Base-by-base conservation (phyloP, 352 stramenopile species). In the Thalassiosira livingstoniorum region DNA sequence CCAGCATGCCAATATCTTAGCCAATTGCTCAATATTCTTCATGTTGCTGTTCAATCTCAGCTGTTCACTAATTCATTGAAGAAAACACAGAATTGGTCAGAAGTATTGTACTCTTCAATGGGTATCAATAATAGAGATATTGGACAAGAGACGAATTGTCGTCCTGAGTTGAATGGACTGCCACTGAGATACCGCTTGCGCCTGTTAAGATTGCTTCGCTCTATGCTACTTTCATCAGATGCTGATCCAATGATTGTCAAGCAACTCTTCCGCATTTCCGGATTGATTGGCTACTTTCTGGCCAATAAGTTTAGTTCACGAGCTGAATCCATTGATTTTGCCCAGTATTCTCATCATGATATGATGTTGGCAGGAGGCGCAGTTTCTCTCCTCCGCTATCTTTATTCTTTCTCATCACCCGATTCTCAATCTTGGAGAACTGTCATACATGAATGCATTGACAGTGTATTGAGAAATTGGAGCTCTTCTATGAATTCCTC, bases 351-450 rank as follows among this genome's bases (percentile, higher is more conserved):
- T 29, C 13, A 55, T 66, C 63, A 83, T 66, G 51, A 64, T 34
- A 37, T 81, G 10, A 31, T 35, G 51, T n/a, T 82, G 37, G 65
- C 42, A 55, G 54, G 69, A 66, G 58, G 45, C 75, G 79, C 75
- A 35, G 74, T 94, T 43, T 89, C 91, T 11, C 67, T 92, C 37
- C 74, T 95, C 51, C 86, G 91, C 43, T 79, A 82, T 27, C 71
- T 95, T 7, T 87, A 92, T 82, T 65, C 70, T 53, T 87, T 83
- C 39, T 66, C 73, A 21, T 4, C 23, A 21, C 23, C 4, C 2
- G 65, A 15, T 55, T 37, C 34, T 32, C 62, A 69, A 3, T 35
- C 43, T 29, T 95, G 91, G 91, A 85, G 85, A 85, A 32, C 57
- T 25, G 63, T 34, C 13, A 87, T 95, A 43, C 82, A 90, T 61